A percentile compares a stretch with the other conserved stretches of the same genome.
Evolutionary conservation across 441 rosid species (phyloP).

Genomic region (Erysimum cheiri): DNA sequence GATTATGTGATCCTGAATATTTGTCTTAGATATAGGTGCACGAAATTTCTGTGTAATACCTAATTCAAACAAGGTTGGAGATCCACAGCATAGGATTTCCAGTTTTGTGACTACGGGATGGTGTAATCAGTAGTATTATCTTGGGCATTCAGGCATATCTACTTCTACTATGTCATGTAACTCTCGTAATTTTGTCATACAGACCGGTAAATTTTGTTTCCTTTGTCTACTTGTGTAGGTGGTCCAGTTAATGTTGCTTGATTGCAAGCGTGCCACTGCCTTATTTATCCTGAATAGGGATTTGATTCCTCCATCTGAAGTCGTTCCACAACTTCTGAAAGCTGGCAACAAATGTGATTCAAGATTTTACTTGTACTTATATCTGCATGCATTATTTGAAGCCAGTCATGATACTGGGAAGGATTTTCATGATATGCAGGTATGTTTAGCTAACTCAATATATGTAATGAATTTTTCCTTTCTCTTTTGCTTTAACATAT

Average conservation of each 20-base stretch:
- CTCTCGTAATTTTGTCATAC: constrained; percentile 6
- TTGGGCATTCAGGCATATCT: constrained; percentile 22
- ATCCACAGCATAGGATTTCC: neutral
- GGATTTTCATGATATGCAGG: constrained; percentile 99
- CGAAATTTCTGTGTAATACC: neutral
- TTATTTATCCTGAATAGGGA: constrained; percentile 86
- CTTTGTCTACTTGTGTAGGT: constrained; percentile 61
- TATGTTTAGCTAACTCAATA: constrained; percentile 39
- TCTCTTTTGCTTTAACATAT: constrained; percentile 19
- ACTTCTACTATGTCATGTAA: constrained; percentile 31
- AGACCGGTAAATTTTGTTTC: constrained; percentile 6
- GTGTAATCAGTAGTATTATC: constrained; percentile 10
- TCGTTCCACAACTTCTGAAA: constrained; percentile 70
- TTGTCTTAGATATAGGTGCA: constrained; percentile 19
- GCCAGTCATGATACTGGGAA: constrained; percentile 81
- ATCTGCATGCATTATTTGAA: constrained; percentile 85
- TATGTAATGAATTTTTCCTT: neutral
- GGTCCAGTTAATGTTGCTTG: constrained; percentile 90
- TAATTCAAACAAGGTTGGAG: constrained; percentile 21
- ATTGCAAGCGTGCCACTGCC: constrained; percentile 81
- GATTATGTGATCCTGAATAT: constrained; percentile 3
- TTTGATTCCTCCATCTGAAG: constrained; percentile 84
- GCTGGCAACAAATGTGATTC: constrained; percentile 73
- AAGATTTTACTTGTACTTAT: constrained; percentile 83
- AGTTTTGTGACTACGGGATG: constrained; percentile 8